These are phyloP conservation scores for Sordariomycetes sp. DNA, from an alignment of 2,329 filamentous ascomycete genomes.

Conservation along the genomic window DNA sequence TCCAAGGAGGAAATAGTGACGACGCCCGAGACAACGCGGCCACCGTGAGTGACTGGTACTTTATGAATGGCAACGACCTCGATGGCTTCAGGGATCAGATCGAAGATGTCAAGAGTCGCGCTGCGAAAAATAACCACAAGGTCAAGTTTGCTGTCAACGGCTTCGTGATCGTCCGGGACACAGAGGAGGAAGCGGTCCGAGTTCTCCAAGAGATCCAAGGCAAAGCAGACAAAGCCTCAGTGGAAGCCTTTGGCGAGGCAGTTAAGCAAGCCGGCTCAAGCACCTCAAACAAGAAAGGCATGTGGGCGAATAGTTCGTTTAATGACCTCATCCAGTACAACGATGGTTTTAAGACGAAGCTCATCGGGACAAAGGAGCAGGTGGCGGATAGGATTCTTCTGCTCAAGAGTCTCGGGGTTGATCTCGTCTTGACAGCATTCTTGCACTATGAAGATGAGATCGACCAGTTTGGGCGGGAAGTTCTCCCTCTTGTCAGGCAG, in stretches of 20 bases:
- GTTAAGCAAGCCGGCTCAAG: slow-evolving; percentile 39
- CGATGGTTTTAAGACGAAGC: slow-evolving; percentile 45
- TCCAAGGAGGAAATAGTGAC: slow-evolving; percentile 42
- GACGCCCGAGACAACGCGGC: slow-evolving; percentile 40
- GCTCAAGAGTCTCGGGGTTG: slow-evolving; percentile 10
- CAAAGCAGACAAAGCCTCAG: slow-evolving; percentile 39
- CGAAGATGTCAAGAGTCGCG: slow-evolving; percentile 34
- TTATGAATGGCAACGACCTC: slow-evolving; percentile 47
- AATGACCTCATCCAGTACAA: slow-evolving; percentile 46
- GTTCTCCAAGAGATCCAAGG: slow-evolving; percentile 42
- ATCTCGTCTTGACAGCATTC: slow-evolving; percentile 24
- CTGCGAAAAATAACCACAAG: slow-evolving; percentile 24
- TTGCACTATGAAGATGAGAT: slow-evolving; percentile 45
- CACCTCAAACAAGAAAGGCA: slow-evolving; percentile 36
- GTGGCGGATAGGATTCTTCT: slow-evolving; percentile 36
- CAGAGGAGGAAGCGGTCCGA: slow-evolving; percentile 37
- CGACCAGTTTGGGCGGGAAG: neutral
- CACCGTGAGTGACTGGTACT: slow-evolving; percentile 39
- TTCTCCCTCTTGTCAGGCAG: neutral
- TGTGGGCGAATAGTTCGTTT: slow-evolving; percentile 43
- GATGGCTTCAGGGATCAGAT: slow-evolving; percentile 42
- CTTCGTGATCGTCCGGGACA: slow-evolving; percentile 39
- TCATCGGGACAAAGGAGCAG: slow-evolving; percentile 41
- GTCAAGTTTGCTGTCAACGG: slow-evolving; percentile 40
- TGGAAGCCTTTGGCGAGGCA: slow-evolving; percentile 36